Conservation (phyloP, 306 rosid genomes). For the Ceratonia siliqua region DNA sequence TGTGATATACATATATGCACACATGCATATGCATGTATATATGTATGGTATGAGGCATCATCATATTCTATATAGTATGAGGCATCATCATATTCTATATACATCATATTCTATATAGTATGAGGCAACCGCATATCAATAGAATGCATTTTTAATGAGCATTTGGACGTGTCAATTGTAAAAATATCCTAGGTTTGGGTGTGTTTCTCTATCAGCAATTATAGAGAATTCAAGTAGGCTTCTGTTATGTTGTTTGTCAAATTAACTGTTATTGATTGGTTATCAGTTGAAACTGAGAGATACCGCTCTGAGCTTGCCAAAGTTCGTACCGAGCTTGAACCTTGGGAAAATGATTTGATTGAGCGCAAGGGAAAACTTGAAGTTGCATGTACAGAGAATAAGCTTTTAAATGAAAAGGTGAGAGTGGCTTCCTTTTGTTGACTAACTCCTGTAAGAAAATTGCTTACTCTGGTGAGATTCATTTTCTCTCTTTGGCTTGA, state of each 20-base stretch:
- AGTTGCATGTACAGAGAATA: conserved; percentile 72
- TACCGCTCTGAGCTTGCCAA: conserved; percentile 73
- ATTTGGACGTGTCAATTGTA: background rate
- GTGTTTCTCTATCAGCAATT: background rate
- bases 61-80: background rate
- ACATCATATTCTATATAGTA: background rate
- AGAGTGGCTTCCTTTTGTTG: conserved; percentile 28
- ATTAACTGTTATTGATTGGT: conserved; percentile 34
- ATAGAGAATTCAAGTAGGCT: background rate
- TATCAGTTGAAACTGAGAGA: conserved; percentile 84
- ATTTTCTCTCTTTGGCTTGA: conserved; percentile 15
- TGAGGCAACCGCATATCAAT: background rate
- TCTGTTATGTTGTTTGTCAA: background rate
- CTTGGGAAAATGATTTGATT: conserved; percentile 91
- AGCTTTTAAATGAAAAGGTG: conserved; percentile 85
- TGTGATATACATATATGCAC: background rate
- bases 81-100: background rate
- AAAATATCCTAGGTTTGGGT: background rate
- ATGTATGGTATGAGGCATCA: background rate
- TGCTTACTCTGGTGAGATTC: background rate
- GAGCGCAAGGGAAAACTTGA: conserved; percentile 93
- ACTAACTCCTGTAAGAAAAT: background rate
- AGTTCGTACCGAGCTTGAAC: conserved; percentile 89
- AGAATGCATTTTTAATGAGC: background rate
- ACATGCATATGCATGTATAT: background rate